Evolutionary conservation across 306 rosid species (phyloP).

Genomic region (Arachis stenosperma): DNA sequence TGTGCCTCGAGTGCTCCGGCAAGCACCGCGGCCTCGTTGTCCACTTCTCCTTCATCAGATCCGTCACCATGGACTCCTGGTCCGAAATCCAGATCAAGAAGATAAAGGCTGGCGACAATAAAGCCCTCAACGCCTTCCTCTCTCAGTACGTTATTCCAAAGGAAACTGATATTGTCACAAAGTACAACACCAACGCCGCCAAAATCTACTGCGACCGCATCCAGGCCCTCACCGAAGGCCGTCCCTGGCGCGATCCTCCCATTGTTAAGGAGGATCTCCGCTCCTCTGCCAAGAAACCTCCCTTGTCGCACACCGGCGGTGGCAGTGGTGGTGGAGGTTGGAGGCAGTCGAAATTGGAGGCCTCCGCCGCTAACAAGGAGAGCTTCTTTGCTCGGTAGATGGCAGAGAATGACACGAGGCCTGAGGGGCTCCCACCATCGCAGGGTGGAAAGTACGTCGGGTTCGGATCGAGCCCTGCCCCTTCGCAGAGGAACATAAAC

Average conservation of each 20-base stretch:
- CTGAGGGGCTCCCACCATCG: slow-evolving; percentile 89
- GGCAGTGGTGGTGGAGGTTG: neutral
- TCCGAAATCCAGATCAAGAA: slow-evolving; percentile 47
- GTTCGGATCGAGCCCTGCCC: slow-evolving; percentile 73
- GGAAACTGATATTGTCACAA: slow-evolving; percentile 82
- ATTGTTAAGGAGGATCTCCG: slow-evolving; percentile 67
- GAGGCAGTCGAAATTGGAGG: slow-evolving; percentile 65
- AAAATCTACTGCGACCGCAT: slow-evolving; percentile 81
- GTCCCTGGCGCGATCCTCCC: slow-evolving; percentile 93
- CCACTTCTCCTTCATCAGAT: no score
- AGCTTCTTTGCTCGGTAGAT: slow-evolving; percentile 66
- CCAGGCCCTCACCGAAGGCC: slow-evolving; percentile 86
- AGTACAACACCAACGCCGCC: slow-evolving; percentile 90
- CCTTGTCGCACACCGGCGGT: slow-evolving; percentile 32
- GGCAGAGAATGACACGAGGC: slow-evolving; percentile 74
- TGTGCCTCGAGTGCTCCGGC: slow-evolving; percentile 96
- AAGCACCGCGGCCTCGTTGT: no score
- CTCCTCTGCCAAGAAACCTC: slow-evolving; percentile 65
- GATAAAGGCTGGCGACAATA: slow-evolving; percentile 94
- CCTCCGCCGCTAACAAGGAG: slow-evolving; percentile 88
- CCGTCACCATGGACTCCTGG: no score
- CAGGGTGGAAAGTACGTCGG: slow-evolving; percentile 99
- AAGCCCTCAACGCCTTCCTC: slow-evolving; percentile 75
- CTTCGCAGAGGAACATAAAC: slow-evolving; percentile 47
- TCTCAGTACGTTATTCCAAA: slow-evolving; percentile 72